Evolutionary conservation across 176 grass and related monocot genomes (phyloP), one percentile per base, ranked within the genome.

Genomic region (Coix lacrymajobi): DNA sequence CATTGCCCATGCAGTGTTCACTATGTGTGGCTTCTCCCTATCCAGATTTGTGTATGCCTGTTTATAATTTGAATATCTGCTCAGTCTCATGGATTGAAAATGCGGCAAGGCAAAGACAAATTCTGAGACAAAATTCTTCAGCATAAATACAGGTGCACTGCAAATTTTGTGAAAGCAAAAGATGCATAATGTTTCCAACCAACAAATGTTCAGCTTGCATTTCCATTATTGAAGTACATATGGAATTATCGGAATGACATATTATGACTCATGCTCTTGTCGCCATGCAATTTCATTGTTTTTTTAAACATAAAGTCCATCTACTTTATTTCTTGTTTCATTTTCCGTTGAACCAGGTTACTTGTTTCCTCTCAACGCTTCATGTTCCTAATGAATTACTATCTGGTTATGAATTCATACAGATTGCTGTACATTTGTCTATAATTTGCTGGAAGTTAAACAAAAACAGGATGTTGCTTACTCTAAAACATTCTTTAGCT

Each of bases 1-100:
- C 92, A 94, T 90, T 83, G 89, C 89, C 87, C 89, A 94, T 52
- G 89, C 79, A 15, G 89, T 94, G 73, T 94, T 86, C 83, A 94
- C 87, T 76, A 94, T 62, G 76, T 94, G 87, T 26, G 92, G 87
- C 78, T 89, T 94, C 62, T 83, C 71, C n/a, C 71, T 87, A 14
- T 81, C 76, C 76, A 94, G 87, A 52, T 85, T 89, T 20, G 90
- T 92, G 73, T 95, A 95, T 73, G 88, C 87, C 90, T 95, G 72
- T 66, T 88, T 28, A 84, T 25, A 25, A 65, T 81, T 85, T 66
- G 71, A 77, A 71, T 16, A 81, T 10, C 0, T n/a, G 78, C 17
- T 84, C 37, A 54, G 62, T 58, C n/a, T 32, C 32, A 38, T 19
- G 36, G 69, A 78, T 65, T 46, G 13, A 58, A 86, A 25, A 71